phyloP scores from a whole-genome alignment of 2,329 filamentous ascomycete species.

The Sporothrix globosa region DNA sequence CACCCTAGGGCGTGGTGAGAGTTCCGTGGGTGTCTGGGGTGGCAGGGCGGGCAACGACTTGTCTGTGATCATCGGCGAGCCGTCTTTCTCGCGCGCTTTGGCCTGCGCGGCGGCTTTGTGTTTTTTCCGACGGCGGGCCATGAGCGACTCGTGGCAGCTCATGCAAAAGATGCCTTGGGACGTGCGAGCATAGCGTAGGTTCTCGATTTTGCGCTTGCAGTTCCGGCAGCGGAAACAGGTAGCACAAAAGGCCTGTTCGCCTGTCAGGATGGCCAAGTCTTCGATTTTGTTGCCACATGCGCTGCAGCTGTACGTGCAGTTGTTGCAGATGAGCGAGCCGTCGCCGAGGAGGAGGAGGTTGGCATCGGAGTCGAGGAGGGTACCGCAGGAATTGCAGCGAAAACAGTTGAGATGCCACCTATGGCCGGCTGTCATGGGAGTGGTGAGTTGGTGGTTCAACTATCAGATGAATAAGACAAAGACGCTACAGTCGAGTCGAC shows the following conservation, averaged over 20 bases:
- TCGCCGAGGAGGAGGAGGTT: conserved; percentile 96
- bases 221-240: conserved; percentile 97
- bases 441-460: conserved; percentile 7
- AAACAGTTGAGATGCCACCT: conserved; percentile 99
- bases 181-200: conserved; percentile 93
- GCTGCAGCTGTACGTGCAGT: conserved; percentile 98
- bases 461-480: background rate
- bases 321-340: conserved; percentile 97
- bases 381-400: conserved; percentile 92
- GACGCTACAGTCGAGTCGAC: conserved; percentile 39
- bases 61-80: conserved; percentile 72
- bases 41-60: conserved; percentile 93
- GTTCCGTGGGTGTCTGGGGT: conserved; percentile 69
- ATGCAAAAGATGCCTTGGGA: conserved; percentile 99
- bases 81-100: conserved; percentile 65
- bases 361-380: conserved; percentile 95
- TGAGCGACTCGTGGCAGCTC: conserved; percentile 95
- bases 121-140: conserved; percentile 89
- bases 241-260: conserved; percentile 96
- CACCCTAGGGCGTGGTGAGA: conserved; percentile 64
- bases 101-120: conserved; percentile 68
- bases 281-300: conserved; percentile 98
- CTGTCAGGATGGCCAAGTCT: conserved; percentile 93
- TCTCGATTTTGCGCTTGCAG: conserved; percentile 98
- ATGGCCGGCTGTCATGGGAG: conserved; percentile 72